Conservation (phyloP, 31 red algal species). For the Porphyra umbilicalis region DNA sequence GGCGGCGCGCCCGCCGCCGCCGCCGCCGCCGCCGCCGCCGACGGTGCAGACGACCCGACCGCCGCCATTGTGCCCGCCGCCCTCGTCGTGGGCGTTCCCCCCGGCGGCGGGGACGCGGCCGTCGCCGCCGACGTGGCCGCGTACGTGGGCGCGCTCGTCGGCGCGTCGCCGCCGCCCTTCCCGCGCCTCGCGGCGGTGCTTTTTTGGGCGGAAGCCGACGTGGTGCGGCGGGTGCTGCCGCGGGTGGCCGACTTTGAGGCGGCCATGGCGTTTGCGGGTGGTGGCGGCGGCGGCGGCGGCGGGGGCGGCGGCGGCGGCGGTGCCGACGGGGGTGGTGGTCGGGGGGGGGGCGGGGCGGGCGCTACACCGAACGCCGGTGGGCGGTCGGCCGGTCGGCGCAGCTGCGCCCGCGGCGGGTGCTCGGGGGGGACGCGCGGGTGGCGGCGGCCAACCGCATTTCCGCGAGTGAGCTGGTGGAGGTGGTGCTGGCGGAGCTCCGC, state of each 20-base stretch:
- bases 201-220: conserved; percentile 60
- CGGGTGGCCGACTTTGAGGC: conserved; percentile 11
- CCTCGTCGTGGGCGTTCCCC: conserved; percentile 36
- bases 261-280: conserved; percentile 6
- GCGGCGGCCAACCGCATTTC: background rate
- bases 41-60: background rate
- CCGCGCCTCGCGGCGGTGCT: conserved; percentile 31
- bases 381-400: background rate
- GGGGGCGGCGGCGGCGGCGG: background rate
- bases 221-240: conserved; percentile 20
- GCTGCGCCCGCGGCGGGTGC: background rate
- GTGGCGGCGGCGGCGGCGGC: background rate
- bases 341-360: background rate
- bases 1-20: background rate
- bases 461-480: background rate
- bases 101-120: conserved; percentile 4
- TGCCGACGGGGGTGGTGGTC: background rate
- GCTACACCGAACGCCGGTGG: background rate
- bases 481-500: background rate
- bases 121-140: conserved; percentile 1
- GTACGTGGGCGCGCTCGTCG: conserved; percentile 11
- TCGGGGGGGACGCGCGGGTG: background rate
- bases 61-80: conserved; percentile 14
- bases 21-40: background rate
- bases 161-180: conserved; percentile 15